Evolutionary conservation across 306 rosid genomes (phyloP).

Genomic region (Phaseolus lunatus): DNA sequence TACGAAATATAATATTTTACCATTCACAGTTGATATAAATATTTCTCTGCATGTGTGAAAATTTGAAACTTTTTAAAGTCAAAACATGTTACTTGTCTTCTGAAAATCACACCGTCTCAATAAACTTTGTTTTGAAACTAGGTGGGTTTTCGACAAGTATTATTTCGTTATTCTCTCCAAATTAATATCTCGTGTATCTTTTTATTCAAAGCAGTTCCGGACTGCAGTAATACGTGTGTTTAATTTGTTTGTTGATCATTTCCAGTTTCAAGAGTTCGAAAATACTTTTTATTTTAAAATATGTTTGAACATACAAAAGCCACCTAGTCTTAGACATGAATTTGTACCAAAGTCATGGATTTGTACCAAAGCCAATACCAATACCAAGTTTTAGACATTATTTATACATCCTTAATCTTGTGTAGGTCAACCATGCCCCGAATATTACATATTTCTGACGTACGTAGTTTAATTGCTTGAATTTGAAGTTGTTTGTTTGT

Average conservation of each 20-base stretch:
- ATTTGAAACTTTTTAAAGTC: slow-evolving; percentile 16
- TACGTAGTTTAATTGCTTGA: slow-evolving; percentile 7
- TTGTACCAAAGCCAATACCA: neutral
- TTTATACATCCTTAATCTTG: neutral
- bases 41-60: neutral
- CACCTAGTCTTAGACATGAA: slow-evolving; percentile 7
- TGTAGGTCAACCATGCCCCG: neutral
- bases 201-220: neutral
- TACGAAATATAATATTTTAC: slow-evolving; percentile 14
- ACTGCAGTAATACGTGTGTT: neutral
- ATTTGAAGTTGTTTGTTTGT: neutral
- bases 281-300: slow-evolving; percentile 1
- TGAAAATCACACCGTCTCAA: slow-evolving; percentile 1
- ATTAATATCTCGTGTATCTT: neutral
- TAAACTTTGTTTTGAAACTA: neutral
- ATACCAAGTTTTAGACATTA: slow-evolving; percentile 2
- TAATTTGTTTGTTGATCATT: slow-evolving; percentile 12
- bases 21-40: neutral
- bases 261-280: slow-evolving; percentile 34
- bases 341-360: slow-evolving; percentile 31
- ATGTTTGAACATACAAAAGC: slow-evolving; percentile 39
- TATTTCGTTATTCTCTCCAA: neutral
- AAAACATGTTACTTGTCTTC: slow-evolving; percentile 11
- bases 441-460: neutral
- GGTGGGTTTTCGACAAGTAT: neutral